A percentile compares a stretch with the other conserved stretches of the same genome.
These are phyloP conservation scores for Trifolium repens DNA, from an alignment of 306 rosid genomes.

Conservation along the genomic window DNA sequence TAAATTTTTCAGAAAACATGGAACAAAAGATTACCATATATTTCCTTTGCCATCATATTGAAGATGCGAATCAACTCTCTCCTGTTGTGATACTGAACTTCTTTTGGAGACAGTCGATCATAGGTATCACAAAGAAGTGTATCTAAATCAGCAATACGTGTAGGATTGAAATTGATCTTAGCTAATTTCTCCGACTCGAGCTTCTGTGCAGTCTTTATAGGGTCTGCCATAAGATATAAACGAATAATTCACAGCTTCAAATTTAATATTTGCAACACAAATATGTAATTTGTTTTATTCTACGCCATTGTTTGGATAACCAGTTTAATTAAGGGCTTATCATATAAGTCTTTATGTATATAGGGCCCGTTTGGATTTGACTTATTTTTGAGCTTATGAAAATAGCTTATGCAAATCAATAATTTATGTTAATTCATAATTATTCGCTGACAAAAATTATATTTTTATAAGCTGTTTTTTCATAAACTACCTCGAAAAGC, in stretches of 20 bases:
- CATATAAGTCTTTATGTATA: background rate
- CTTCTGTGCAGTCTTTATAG: slow-evolving; percentile 34
- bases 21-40: slow-evolving; percentile 49
- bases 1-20: slow-evolving; percentile 4
- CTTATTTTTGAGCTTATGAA: no score
- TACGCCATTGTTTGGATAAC: background rate
- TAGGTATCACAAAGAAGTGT: slow-evolving; percentile 48
- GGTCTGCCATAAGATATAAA: slow-evolving; percentile 38
- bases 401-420: no score
- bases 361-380: no score
- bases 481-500: no score
- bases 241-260: slow-evolving; percentile 30
- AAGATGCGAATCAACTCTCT: slow-evolving; percentile 52
- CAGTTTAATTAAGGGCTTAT: background rate
- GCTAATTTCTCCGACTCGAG: slow-evolving; percentile 39
- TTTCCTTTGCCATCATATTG: slow-evolving; percentile 49
- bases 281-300: background rate
- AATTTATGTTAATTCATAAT: no score
- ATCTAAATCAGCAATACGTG: slow-evolving; percentile 32
- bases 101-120: slow-evolving; percentile 41
- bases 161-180: slow-evolving; percentile 37
- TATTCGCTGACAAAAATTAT: no score
- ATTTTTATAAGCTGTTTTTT: no score
- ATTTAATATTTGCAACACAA: slow-evolving; percentile 23
- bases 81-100: slow-evolving; percentile 50